Percentiles rank a stretch among this genome's conserved stretches.
Conservation (phyloP, 768 basidiomycete species). For the Leccinum truebloodii region DNA sequence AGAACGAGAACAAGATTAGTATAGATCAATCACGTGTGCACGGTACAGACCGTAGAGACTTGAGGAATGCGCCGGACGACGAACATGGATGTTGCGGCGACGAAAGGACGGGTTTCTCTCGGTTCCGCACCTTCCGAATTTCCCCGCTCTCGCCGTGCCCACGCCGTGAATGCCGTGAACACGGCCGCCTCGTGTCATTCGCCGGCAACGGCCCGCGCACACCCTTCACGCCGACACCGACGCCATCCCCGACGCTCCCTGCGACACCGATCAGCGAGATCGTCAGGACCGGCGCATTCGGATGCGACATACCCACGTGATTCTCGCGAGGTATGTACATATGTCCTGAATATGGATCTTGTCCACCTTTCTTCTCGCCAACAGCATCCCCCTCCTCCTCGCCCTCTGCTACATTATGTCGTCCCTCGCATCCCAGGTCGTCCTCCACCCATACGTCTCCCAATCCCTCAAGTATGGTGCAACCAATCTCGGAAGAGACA, state of each 20-base stretch:
- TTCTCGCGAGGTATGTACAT: slow-evolving; percentile 19
- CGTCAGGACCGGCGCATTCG: background rate
- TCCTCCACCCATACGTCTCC: slow-evolving; percentile 83
- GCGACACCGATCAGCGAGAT: background rate
- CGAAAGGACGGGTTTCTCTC: background rate
- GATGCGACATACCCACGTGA: slow-evolving; percentile 31
- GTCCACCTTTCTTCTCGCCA: background rate
- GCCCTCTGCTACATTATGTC: slow-evolving; percentile 25
- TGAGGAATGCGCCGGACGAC: slow-evolving; percentile 11
- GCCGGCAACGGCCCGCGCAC: background rate
- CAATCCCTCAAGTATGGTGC: slow-evolving; percentile 73
- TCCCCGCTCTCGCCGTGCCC: slow-evolving; percentile 1
- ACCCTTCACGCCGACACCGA: background rate
- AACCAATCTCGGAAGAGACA: slow-evolving; percentile 89
- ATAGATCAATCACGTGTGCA: slow-evolving; percentile 24
- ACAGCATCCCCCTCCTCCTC: slow-evolving; percentile 15
- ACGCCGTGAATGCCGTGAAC: background rate
- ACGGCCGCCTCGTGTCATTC: background rate
- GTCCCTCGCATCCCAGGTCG: slow-evolving; percentile 65
- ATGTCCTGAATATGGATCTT: background rate
- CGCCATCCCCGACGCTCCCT: background rate
- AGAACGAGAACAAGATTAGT: background rate
- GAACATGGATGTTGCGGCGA: background rate
- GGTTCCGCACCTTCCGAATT: slow-evolving; percentile 8
- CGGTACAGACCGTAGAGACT: slow-evolving; percentile 7